Evolutionary conservation across 2,329 filamentous ascomycete genomes (phyloP).

Genomic region (Fusarium buharicum): DNA sequence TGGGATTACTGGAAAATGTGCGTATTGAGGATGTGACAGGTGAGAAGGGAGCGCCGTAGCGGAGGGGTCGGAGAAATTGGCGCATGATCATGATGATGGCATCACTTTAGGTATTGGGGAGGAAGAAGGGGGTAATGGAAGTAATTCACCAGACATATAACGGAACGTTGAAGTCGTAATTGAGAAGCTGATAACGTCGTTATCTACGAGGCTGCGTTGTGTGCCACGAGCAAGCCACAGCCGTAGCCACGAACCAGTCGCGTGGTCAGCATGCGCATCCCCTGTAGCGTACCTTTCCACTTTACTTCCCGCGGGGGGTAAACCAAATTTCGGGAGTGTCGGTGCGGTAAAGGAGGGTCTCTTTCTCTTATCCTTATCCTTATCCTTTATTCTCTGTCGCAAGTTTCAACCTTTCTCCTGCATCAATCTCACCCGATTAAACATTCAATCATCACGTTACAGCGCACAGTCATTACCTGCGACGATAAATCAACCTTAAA

Average conservation of each 20-base stretch:
- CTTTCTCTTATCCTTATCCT: conserved; percentile 9
- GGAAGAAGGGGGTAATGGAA: not conserved
- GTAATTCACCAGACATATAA: not conserved
- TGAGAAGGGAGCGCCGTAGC: not conserved
- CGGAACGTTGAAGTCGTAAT: conserved; percentile 3
- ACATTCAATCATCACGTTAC: not conserved
- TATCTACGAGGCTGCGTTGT: conserved; percentile 18
- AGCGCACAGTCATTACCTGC: no score
- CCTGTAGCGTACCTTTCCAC: conserved; percentile 17
- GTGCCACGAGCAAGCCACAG: conserved; percentile 35
- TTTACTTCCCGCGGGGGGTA: conserved; percentile 9
- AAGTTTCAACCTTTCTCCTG: conserved; percentile 30
- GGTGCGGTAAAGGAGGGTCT: conserved; percentile 36
- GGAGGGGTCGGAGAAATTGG: conserved; percentile 19
- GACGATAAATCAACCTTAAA: conserved; percentile 4
- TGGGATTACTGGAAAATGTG: conserved; percentile 49
- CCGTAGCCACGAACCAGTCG: conserved; percentile 10
- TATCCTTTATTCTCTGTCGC: conserved; percentile 18
- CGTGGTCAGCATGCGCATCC: conserved; percentile 6
- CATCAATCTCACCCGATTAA: conserved; percentile 8
- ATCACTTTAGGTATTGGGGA: not conserved
- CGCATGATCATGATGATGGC: conserved; percentile 15
- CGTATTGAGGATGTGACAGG: conserved; percentile 19
- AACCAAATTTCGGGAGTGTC: conserved; percentile 37
- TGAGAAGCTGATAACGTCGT: conserved; percentile 2